Percentiles rank a stretch among this genome's conserved stretches.
phyloP scores from a whole-genome alignment of 2,329 filamentous ascomycete genomes.

The Aurifilum marmelostoma region DNA sequence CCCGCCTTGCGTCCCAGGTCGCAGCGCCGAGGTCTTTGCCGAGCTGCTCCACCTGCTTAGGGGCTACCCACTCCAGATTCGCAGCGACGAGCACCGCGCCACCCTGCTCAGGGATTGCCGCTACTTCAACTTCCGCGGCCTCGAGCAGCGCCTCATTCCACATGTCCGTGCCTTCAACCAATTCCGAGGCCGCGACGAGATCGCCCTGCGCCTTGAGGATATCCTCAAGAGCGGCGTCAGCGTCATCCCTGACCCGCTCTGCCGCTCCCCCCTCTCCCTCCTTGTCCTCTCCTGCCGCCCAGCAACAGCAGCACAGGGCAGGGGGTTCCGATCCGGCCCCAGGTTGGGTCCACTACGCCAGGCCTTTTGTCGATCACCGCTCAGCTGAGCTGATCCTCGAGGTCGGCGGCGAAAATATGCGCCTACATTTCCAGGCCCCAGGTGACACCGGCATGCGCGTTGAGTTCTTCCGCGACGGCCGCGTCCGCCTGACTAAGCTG shows the following conservation, averaged over 20 bases:
- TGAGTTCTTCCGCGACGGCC: slow-evolving; percentile 74
- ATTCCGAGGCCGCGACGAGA: slow-evolving; percentile 69
- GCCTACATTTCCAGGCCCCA: slow-evolving; percentile 51
- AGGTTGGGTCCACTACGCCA: slow-evolving; percentile 74
- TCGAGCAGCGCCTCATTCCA: slow-evolving; percentile 85
- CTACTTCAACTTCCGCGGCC: slow-evolving; percentile 89
- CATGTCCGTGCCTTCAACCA: slow-evolving; percentile 78
- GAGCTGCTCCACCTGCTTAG: slow-evolving; percentile 81
- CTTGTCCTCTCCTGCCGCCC: slow-evolving; percentile 46
- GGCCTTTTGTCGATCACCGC: slow-evolving; percentile 81
- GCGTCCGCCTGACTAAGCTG: slow-evolving; percentile 70
- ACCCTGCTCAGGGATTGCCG: slow-evolving; percentile 82
- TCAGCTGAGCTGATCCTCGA: slow-evolving; percentile 79
- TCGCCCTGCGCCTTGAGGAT: slow-evolving; percentile 79
- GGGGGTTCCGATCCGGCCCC: slow-evolving; percentile 57
- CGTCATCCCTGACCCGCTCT: slow-evolving; percentile 55
- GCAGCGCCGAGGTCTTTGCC: slow-evolving; percentile 81
- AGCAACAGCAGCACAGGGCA: slow-evolving; percentile 56
- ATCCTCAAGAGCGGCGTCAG: slow-evolving; percentile 85
- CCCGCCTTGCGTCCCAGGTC: slow-evolving; percentile 78
- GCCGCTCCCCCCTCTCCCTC: slow-evolving; percentile 31
- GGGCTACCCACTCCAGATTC: slow-evolving; percentile 80
- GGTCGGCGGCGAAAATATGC: slow-evolving; percentile 69
- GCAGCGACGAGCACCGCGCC: slow-evolving; percentile 74
- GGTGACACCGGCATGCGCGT: slow-evolving; percentile 49